Evolutionary conservation across 1,284 basidiomycete genomes (phyloP), one percentile per base, ranked within the genome.

Genomic region (Coriolopsis trogii): DNA sequence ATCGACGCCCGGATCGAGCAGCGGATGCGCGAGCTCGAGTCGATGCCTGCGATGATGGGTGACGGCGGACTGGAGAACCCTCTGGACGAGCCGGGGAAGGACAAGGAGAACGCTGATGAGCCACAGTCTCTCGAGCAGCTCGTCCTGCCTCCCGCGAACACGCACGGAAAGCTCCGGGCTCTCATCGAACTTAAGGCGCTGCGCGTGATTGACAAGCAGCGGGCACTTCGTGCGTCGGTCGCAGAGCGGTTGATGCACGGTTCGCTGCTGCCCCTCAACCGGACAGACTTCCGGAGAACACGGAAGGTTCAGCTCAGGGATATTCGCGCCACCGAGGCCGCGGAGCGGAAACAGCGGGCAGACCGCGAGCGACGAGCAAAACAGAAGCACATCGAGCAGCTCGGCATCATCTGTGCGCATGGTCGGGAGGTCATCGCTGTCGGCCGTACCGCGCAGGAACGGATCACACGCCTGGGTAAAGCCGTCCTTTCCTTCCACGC

Each of bases 341-440:
- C 91, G 13, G 97, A 99, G 73, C 82, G 94, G 51, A 89, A 91
- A 67, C 97, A 99, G 69, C 89, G 95, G 23, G 80, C 84, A 6
- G 95, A 99, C 60, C 87, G 95, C 20, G 96, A 99, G 72, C 87
- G 89, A 45, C 86, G 93, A 29, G 95, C 95, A 41, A 97, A 98
- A 71, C 91, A 95, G 76, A 95, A 97, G 67, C 97, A 99, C 66
- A 84, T 97, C 65, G 93, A 96, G 64, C 95, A 98, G 67, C 89
- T 99, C 64, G 79, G 79, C 41, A 84, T 92, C 56, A 98, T 99
- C 64, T 91, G 88, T 68, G 74, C 79, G 40, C 97, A 99, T 68
- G 95, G 94, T 2, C 81, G 81, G 51, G 87, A 92, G 41, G 75
- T 94, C 41, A 73, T 89, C 40, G 77, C 79, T 6, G 82, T 78